Evolutionary conservation across 139 green algal species (phyloP).

Genomic region (Chlamydomonas sp.): DNA sequence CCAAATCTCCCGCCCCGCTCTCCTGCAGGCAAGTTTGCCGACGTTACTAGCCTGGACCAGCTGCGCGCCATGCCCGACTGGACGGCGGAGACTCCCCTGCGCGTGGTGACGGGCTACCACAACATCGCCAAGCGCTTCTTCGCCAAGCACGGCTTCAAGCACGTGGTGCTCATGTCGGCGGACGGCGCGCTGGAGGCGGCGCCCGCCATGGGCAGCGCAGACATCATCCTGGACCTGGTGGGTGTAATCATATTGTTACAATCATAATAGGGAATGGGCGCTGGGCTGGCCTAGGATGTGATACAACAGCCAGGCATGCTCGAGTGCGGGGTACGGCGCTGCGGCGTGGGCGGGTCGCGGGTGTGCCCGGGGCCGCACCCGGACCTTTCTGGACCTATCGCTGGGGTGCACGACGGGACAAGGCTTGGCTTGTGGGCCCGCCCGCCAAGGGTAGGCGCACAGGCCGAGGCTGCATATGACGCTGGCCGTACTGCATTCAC

Average conservation of each 20-base stretch:
- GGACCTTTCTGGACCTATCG: too few relatives aligned
- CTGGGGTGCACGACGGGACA: too few relatives aligned
- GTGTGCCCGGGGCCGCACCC: too few relatives aligned
- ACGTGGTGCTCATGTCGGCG: constrained; percentile 87
- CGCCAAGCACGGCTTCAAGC: constrained; percentile 80
- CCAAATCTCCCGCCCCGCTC: not conserved
- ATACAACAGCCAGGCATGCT: too few relatives aligned
- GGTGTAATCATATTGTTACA: not conserved
- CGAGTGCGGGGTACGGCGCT: too few relatives aligned
- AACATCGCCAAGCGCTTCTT: constrained; percentile 85
- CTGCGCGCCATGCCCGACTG: constrained; percentile 84
- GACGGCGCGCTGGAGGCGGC: constrained; percentile 96
- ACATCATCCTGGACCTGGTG: constrained; percentile 98
- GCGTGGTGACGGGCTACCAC: constrained; percentile 75
- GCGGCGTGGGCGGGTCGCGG: too few relatives aligned
- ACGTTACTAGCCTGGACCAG: constrained; percentile 79
- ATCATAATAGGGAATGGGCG: too few relatives aligned
- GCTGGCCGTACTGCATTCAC: too few relatives aligned
- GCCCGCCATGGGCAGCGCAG: constrained; percentile 95
- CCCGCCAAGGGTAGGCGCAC: too few relatives aligned
- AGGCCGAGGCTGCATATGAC: too few relatives aligned
- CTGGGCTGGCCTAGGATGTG: not conserved
- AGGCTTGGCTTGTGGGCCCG: too few relatives aligned
- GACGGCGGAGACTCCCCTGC: constrained; percentile 80
- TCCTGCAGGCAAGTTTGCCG: constrained; percentile 48